Evolutionary conservation across 139 green algal genomes (phyloP).

Genomic region (Deuterostichococcus epilithicus): DNA sequence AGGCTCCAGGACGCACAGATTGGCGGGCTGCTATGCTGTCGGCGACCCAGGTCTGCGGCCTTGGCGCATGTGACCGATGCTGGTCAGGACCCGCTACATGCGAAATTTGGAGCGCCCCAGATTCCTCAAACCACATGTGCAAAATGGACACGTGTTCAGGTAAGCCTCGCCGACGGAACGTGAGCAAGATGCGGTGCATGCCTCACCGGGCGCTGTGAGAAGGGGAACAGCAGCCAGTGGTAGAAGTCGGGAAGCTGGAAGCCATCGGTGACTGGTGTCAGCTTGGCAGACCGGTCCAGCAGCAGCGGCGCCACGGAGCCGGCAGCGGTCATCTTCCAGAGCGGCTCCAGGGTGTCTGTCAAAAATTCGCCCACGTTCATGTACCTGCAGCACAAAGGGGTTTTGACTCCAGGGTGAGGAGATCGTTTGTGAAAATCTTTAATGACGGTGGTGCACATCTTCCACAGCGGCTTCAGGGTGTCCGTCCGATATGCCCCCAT

Average conservation of each 20-base stretch:
- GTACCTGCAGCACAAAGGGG: not conserved
- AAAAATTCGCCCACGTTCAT: not conserved
- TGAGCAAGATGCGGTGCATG: not conserved
- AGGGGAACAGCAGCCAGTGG: not conserved
- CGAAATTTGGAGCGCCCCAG: not conserved
- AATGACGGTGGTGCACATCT: too few species aligned
- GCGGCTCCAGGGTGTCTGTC: not conserved
- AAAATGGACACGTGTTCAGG: not conserved
- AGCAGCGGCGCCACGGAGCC: not conserved
- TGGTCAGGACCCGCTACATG: not conserved
- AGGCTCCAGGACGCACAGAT: too few species aligned
- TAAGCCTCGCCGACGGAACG: not conserved
- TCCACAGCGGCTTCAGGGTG: too few species aligned
- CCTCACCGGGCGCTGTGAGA: not conserved
- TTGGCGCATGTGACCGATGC: not conserved
- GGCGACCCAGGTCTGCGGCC: not conserved
- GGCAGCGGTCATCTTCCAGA: not conserved
- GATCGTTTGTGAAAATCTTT: not conserved
- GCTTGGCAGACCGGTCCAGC: not conserved
- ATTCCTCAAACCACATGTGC: not conserved
- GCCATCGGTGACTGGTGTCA: not conserved
- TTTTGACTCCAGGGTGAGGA: not conserved
- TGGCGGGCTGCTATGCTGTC: not conserved
- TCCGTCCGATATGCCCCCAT: too few species aligned
- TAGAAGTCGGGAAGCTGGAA: not conserved